A percentile compares a stretch with the other conserved stretches of the same genome.
phyloP scores from a whole-genome alignment of 176 grass and related monocot species.

The Cocos nucifera region DNA sequence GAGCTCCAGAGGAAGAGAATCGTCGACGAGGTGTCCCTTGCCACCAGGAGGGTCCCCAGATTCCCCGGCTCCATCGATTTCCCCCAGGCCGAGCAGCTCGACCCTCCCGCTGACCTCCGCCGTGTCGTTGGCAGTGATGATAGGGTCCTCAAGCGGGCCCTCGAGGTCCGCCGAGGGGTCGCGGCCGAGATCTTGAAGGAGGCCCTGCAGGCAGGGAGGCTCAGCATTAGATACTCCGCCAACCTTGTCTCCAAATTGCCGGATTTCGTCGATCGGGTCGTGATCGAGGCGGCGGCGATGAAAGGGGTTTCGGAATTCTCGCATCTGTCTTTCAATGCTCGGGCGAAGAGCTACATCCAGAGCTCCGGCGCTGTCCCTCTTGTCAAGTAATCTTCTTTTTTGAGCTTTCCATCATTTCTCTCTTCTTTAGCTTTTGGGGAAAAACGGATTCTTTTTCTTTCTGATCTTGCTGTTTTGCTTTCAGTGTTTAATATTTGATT shows the following conservation, averaged over 20 bases:
- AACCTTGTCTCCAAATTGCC: conserved; percentile 46
- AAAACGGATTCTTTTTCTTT: neutral
- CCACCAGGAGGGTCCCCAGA: conserved; percentile 38
- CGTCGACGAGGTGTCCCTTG: conserved; percentile 58
- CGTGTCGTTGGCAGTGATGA: conserved; percentile 16
- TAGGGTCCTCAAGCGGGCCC: conserved; percentile 41
- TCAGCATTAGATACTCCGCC: conserved; percentile 63
- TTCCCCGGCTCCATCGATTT: conserved; percentile 69
- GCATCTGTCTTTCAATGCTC: conserved; percentile 77
- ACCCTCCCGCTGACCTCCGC: neutral
- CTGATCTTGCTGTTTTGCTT: neutral
- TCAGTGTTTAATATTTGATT: neutral
- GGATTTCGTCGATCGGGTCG: conserved; percentile 58
- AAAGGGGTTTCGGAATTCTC: conserved; percentile 51
- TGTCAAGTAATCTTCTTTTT: conserved; percentile 55
- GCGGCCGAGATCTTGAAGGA: conserved; percentile 47
- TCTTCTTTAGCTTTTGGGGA: neutral
- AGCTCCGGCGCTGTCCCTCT: conserved; percentile 52
- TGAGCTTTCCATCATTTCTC: neutral
- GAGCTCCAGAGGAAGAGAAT: conserved; percentile 31
- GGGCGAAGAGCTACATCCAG: conserved; percentile 54
- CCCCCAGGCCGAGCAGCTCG: neutral
- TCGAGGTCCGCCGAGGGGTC: conserved; percentile 69
- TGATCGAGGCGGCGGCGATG: conserved; percentile 60
- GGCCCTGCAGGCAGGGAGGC: conserved; percentile 36